phyloP scores from a whole-genome alignment of 2,329 filamentous ascomycete genomes.

The Cyphellophora attinorum region DNA sequence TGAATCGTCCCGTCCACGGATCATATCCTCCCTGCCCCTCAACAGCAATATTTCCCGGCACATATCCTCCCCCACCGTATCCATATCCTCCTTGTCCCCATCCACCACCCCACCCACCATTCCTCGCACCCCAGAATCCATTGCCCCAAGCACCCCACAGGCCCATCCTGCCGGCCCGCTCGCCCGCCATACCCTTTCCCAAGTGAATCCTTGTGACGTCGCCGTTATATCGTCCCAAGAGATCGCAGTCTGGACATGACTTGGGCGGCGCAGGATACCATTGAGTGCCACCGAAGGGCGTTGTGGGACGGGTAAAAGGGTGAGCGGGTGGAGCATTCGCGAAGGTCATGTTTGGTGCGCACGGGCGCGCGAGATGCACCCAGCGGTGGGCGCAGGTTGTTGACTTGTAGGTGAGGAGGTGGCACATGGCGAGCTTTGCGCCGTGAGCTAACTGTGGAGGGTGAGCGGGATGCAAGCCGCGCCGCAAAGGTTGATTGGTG shows the following conservation, averaged over 20 bases:
- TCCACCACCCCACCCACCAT: background rate
- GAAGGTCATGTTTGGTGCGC: constrained; percentile 24
- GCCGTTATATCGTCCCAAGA: constrained; percentile 23
- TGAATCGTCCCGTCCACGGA: constrained; percentile 1
- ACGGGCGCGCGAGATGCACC: constrained; percentile 37
- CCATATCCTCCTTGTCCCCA: constrained; percentile 2
- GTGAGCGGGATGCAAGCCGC: too few relatives aligned
- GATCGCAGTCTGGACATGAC: constrained; percentile 24
- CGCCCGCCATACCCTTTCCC: constrained; percentile 1
- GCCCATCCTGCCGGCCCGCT: background rate
- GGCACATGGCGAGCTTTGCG: too few relatives aligned
- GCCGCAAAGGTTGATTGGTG: too few relatives aligned
- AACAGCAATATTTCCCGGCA: background rate
- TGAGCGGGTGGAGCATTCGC: constrained; percentile 6
- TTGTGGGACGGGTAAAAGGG: constrained; percentile 18
- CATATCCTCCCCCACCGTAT: background rate
- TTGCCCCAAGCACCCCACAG: constrained; percentile 1
- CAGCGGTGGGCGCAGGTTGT: constrained; percentile 38
- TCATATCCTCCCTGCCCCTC: background rate
- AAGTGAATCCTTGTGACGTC: constrained; percentile 21
- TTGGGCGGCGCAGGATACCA: constrained; percentile 10
- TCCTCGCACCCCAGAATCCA: background rate
- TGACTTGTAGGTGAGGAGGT: constrained; percentile 34
- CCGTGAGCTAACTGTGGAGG: too few relatives aligned
- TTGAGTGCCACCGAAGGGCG: constrained; percentile 9